Percentiles rank a stretch among this genome's conserved stretches.
phyloP scores from a whole-genome alignment of 164 flowering plant species.

The Chimonanthus salicifolius region DNA sequence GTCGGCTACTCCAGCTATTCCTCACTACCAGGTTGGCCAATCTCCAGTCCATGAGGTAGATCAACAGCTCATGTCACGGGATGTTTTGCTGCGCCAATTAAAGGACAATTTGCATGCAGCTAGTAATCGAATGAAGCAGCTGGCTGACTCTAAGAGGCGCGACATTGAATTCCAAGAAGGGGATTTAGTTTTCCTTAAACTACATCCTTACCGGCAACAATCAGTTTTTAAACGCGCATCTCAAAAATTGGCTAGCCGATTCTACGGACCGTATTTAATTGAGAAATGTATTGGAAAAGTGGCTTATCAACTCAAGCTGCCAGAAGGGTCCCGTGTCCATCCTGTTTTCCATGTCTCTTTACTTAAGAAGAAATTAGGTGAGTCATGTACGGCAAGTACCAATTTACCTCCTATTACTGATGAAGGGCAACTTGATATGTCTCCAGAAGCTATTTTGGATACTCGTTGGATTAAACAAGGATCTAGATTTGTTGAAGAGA shows the following conservation, averaged over 20 bases:
- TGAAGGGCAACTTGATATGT: too few species aligned
- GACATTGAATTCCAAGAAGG: slow-evolving; percentile 1
- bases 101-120: not conserved
- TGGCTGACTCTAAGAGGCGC: not conserved
- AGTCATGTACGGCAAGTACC: not conserved
- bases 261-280: not conserved
- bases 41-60: slow-evolving; percentile 1
- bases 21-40: not conserved
- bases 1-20: not conserved
- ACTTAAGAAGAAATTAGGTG: too few species aligned
- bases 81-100: not conserved
- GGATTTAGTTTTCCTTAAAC: slow-evolving; percentile 3
- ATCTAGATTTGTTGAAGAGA: not conserved
- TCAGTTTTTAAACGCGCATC: not conserved
- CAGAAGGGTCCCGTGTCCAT: too few species aligned
- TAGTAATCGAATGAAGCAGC: not conserved
- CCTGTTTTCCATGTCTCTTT: too few species aligned
- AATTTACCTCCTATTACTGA: not conserved
- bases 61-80: not conserved
- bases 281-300: not conserved
- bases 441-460: too few species aligned
- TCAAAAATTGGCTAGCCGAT: slow-evolving; percentile 1
- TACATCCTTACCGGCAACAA: slow-evolving; percentile 4
- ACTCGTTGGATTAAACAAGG: not conserved
- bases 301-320: slow-evolving; percentile 1